Evolutionary conservation across 305 asterid genomes (phyloP), one percentile per base, ranked within the genome.

Genomic region (Rubia peregrina): DNA sequence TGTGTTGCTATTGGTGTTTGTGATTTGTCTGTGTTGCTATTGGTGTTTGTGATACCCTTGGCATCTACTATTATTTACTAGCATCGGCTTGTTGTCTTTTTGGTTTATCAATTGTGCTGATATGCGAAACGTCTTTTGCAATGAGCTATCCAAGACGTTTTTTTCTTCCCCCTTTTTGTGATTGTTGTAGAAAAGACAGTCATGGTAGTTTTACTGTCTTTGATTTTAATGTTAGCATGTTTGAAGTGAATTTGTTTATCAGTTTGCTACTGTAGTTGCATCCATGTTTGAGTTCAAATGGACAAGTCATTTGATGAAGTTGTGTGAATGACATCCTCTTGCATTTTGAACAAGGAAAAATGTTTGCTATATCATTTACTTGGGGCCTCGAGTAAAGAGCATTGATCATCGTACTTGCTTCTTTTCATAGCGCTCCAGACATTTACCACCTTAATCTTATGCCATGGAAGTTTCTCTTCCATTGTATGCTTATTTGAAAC

Each of bases 371-470:
- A 40, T 36, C 24, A 14, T n/a, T 38, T 9, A 9, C 9, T 53
- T 17, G 59, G 59, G 59, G 59, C 24, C 21, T 51, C 24, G 59
- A 51, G 59, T 17, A 17, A 17, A 51, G 22, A 51, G 59, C 83
- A 69, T 63, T 55, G 82, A 69, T 70, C 80, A 36, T 14, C 53
- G 55, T 14, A 71, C 75, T 68, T 33, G 82, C 69, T 33, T 79
- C 84, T 77, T 82, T 82, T 82, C 82, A 77, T 74, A 77, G 71
- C 62, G 75, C 77, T 82, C 79, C 82, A 46, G 33, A 82, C 49
- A 79, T 61, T 33, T 33, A 70, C 60, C 41, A 79, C 81, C 76
- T 75, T 57, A 67, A 26, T 26, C 57, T 55, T 42, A 40, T 63
- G 73, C 65, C 14, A 55, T 42, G 68, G 70, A 67, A 76, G 6